phyloP scores from a whole-genome alignment of 2,329 filamentous ascomycete genomes.

The Pyricularia pennisetigena region DNA sequence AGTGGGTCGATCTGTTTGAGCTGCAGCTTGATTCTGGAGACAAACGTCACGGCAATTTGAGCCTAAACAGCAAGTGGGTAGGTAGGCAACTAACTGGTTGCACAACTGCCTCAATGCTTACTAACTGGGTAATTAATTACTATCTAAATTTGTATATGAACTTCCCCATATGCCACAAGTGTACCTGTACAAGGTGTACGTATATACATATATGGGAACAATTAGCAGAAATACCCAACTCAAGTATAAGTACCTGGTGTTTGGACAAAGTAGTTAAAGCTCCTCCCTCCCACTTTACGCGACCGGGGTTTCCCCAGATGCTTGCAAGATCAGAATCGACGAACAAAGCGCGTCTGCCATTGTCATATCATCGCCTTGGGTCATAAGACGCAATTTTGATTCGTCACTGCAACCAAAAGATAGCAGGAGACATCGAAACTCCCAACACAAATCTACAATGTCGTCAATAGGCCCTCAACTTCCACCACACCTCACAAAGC shows the following conservation, averaged over 20 bases:
- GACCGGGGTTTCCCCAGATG: neutral
- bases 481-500: conserved; percentile 56
- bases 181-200: too few species aligned
- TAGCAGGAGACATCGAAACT: neutral
- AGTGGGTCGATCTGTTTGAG: neutral
- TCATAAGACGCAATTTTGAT: neutral
- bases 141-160: too few species aligned
- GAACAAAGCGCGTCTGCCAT: neutral
- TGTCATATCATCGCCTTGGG: neutral
- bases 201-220: too few species aligned
- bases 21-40: neutral
- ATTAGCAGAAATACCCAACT: neutral
- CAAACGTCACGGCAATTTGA: neutral
- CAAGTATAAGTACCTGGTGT: neutral
- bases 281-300: neutral
- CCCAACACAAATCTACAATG: conserved; percentile 33
- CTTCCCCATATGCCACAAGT: too few species aligned
- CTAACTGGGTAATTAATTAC: too few species aligned
- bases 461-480: conserved; percentile 60
- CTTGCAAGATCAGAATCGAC: neutral
- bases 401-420: neutral
- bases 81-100: neutral
- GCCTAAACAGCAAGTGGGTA: neutral
- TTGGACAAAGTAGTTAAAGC: neutral
- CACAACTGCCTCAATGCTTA: too few species aligned